Evolutionary conservation across 805 yeast genomes (phyloP), one percentile per base, ranked within the genome.

Genomic region (Saccharomyces paradoxus): DNA sequence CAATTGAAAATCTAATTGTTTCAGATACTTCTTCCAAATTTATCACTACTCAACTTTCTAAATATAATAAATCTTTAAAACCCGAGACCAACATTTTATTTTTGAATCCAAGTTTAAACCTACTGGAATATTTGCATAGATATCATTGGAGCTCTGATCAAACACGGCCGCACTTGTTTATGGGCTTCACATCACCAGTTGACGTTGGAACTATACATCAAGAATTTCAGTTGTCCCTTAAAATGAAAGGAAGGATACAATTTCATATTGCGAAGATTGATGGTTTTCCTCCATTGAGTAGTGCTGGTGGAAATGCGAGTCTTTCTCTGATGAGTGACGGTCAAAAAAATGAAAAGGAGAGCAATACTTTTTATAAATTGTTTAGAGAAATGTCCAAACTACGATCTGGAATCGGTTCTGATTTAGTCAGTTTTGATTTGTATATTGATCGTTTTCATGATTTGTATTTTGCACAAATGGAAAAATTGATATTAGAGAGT

Each of bases 101-200:
- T 24, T 61, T 91, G 14, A 68, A 74, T n/a, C 95, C 89, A 54
- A 89, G 90, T 2, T 76, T 87, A 80, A 96, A 95, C 1, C 75
- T 81, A 46, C 66, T 78, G 8, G 80, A 79, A 12, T 67, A 72
- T 54, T 61, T 89, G 10, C 66, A 73, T n/a, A 65, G 70, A 1
- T 61, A 66, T 10, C 68, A 81, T 7, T 87, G 92, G 90, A 81
- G 81, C 3, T 62, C 69, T 2, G 51, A 56, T 1, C 61, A 58
- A 0, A 48, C 57, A 0, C 66, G 81, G 52, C 96, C 97, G 0
- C 74, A 73, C 14, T 56, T 89, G 5, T 81, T 75, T 57, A 78
- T 79, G 55, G 94, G 86, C 13, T 75, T 56, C 17, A 57, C 66
- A 37, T 17, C 44, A 10, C 44, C 44, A 37, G 44, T 37, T 37